Evolutionary conservation across 192 early-diverging fungal species (phyloP), one percentile per base, ranked within the genome.

Genomic region (Oehlia diaphana): DNA sequence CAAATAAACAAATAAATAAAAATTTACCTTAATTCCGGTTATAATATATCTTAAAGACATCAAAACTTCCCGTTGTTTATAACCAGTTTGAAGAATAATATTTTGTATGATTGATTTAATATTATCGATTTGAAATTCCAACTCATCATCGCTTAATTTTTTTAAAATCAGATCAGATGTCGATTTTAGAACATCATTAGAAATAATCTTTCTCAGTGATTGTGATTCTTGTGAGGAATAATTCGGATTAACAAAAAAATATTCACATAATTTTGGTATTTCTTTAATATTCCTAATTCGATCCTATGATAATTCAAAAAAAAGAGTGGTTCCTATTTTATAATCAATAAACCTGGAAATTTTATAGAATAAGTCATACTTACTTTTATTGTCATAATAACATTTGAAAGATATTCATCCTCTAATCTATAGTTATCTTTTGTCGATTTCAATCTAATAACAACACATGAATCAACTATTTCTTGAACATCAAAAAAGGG

Each of bases 11-110:
- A 74, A 31, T 21, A 70, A 23, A 76, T 39, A 39, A 26, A 9
- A 14, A 37, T 44, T 28, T 81, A 83, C 85, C 81, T 83, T 83
- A 21, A 86, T 84, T 19, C 92, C 93, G 8, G 93, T 93, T 2
- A 93, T 85, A 4, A 86, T 87, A 80, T 89, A 92, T 26, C 93
- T 81, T 37, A 93, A 82, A 28, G 87, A 87, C 81, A 91, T 89
- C 92, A 92, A 90, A 4, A 89, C 86, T 10, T 88, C 86, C 26
- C 87, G 87, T 16, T 81, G 77, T 23, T 89, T 87, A 2, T 88
- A 31, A 26, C 82, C 66, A 39, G 85, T 80, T 9, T 80, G 66
- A 9, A 83, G 84, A 1, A 83, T 79, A 58, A 84, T 81, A 14
- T 69, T 70, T 58, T 81, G 58, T 72, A 90, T 79, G 37, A 74